Base-by-base conservation (phyloP, 495 filamentous ascomycete species). In the Penicillium cataractarum region DNA sequence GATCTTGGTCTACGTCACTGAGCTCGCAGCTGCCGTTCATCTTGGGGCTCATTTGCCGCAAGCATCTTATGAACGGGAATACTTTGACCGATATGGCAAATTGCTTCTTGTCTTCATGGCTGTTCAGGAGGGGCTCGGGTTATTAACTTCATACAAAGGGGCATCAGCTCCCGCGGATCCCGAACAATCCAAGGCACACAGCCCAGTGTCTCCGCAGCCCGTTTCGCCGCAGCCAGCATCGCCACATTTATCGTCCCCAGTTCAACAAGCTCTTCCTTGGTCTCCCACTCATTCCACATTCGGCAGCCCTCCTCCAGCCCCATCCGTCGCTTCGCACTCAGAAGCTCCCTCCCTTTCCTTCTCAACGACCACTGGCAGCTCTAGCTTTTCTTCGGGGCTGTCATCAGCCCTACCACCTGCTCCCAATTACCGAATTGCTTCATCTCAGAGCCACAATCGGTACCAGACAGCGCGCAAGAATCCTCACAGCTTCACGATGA, bases 1-100 rank as follows among this genome's bases (percentile, higher is more conserved):
- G 49, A 77, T 82, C n/a, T 62, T 80, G 53, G 68, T 82, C 19
- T 78, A 74, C 22, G 68, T 79, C 50, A 76, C 76, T 2, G 77
- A 82, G 58, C 74, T 82, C 19, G 72, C 48, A 7, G 73, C 71
- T 4, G 76, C 76, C 12, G 66, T 82, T 55, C 74, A 78, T 44
- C 62, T 80, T 10, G 78, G 78, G 24, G 76, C 70, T 27, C 73
- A 78, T 63, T 65, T 80, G 29, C 77, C 78, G 4, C 66, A 65
- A 0, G 67, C 53, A 9, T 68, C 68, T 4, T 68, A 65, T 33
- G 73, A 73, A 21, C 65, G 78, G 44, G 73, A 74, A 19, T 78
- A 78, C 57, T 80, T 79, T 51, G 78, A 80, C 63, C 67, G 73
- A 49, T 78, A 79, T 37, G 78, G 78, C 32, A 79, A 78, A 54